Conservation (phyloP, 2,329 filamentous ascomycete genomes). For the Botryosphaeria dothidea region DNA sequence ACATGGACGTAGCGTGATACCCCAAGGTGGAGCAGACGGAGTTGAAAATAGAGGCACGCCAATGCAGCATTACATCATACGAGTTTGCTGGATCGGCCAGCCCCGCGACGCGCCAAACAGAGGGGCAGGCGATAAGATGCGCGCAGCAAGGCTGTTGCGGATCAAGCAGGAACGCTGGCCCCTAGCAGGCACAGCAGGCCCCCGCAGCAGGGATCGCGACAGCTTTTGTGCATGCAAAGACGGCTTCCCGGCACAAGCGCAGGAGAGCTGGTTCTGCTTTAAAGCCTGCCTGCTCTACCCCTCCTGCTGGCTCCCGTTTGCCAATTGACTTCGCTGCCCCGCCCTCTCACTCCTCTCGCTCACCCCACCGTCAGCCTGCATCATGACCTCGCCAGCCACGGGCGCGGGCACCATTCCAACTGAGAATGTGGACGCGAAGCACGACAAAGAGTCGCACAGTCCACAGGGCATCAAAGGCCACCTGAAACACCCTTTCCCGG, state of each 20-base stretch:
- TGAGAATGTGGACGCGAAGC: neutral
- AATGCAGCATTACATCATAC: slow-evolving; percentile 12
- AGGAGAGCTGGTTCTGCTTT: neutral
- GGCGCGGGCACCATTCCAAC: neutral
- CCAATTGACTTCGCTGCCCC: slow-evolving; percentile 6
- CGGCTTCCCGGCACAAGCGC: slow-evolving; percentile 1
- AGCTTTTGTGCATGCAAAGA: neutral
- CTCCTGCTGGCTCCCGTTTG: neutral
- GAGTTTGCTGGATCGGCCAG: neutral
- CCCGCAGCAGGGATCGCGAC: neutral
- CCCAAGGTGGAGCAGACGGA: neutral
- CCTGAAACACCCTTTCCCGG: slow-evolving; percentile 40
- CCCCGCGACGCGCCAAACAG: slow-evolving; percentile 10
- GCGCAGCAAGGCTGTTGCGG: slow-evolving; percentile 3
- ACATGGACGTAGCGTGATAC: slow-evolving; percentile 7
- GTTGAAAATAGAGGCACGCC: slow-evolving; percentile 13
- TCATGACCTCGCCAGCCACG: slow-evolving; percentile 14
- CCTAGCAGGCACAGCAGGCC: too few species aligned
- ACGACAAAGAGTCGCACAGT: slow-evolving; percentile 18
- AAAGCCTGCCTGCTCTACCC: neutral
- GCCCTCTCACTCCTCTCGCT: neutral
- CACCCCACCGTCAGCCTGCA: neutral
- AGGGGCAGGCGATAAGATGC: slow-evolving; percentile 9
- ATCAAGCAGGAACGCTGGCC: slow-evolving; percentile 14
- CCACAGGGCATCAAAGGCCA: slow-evolving; percentile 17